Base-by-base conservation (phyloP, 78 protist species). In the Monocercomonoides exilis region DNA sequence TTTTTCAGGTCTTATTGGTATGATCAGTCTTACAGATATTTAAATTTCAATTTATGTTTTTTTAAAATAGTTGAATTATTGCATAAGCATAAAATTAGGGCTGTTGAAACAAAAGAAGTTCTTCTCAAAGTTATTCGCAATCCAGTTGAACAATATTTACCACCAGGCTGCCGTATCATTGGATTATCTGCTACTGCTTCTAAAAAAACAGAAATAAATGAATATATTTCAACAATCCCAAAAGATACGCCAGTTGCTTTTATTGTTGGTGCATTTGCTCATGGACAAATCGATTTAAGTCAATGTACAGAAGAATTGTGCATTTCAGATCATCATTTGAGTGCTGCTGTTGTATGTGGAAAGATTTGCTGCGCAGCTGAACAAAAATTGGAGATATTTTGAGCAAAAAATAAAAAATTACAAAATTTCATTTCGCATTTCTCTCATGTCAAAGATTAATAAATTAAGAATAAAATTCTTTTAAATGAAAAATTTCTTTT, bases 1-100 rank as follows among this genome's bases (percentile, higher is more conserved):
- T 21, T 98, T 98, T 42, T 79, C 95, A 35, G 98, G 97, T 5
- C 91, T 97, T 36, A 95, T 96, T 95, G 96, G 96, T 94, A 81
- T n/a, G n/a, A 38, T 92, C 45, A 4, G 38, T 45, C 2, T 1
- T 41, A 11, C 5, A 41, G 3, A 42, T 42, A 3, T 1, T 1
- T 43, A 38, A 6, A 32, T 32, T 42, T 89, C 36, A 0, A 1
- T 5, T 36, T 34, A 36, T 35, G 38, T 21, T 2, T 33, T 0
- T 0, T n/a, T 46, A 44, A 29, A n/a, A 3, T 92, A 92, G 97
- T 96, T 0, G 98, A 97, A 84, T 94, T 97, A 45, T 91, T 98
- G 81, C 95, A 96, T 91, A 94, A 95, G 46, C 87, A 95, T 41
- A 93, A 93, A 38, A 94, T 98, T 42, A 84, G 98, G 34, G 97